Evolutionary conservation across 2,329 filamentous ascomycete genomes (phyloP).

Genomic region (Sarocladium brachiariae): DNA sequence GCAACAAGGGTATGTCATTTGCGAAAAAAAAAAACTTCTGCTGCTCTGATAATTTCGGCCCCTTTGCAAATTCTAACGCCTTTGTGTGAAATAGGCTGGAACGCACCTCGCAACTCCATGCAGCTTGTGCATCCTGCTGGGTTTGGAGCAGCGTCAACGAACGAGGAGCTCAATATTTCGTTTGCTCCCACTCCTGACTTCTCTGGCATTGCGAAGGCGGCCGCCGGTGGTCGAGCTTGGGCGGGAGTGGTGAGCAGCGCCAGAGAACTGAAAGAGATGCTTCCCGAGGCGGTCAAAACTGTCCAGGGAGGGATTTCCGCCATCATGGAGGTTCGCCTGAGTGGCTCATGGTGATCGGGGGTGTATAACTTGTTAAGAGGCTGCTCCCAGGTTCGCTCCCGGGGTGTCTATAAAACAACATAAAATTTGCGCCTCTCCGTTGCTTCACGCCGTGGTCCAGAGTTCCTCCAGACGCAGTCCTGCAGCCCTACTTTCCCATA

Average conservation of each 20-base stretch:
- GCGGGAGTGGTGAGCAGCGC: background rate
- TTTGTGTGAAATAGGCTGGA: slow-evolving; percentile 19
- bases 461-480: too few species aligned
- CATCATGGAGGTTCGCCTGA: background rate
- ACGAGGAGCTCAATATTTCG: slow-evolving; percentile 40
- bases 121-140: slow-evolving; percentile 38
- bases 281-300: background rate
- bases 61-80: background rate
- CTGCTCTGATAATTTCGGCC: too few species aligned
- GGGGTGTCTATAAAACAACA: too few species aligned
- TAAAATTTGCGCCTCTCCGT: too few species aligned
- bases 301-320: background rate
- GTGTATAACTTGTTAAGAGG: too few species aligned
- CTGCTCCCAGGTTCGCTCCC: too few species aligned
- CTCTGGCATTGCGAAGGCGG: slow-evolving; percentile 22
- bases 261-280: background rate
- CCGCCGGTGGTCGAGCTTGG: slow-evolving; percentile 14
- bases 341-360: slow-evolving; percentile 3
- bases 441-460: too few species aligned
- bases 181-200: slow-evolving; percentile 38
- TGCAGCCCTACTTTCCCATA: too few species aligned
- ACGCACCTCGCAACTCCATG: slow-evolving; percentile 30
- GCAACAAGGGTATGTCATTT: slow-evolving; percentile 34
- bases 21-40: background rate
- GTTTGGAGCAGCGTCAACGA: slow-evolving; percentile 31